Conservation (phyloP, 2,329 filamentous ascomycete species). For the Penicillium sp. region DNA sequence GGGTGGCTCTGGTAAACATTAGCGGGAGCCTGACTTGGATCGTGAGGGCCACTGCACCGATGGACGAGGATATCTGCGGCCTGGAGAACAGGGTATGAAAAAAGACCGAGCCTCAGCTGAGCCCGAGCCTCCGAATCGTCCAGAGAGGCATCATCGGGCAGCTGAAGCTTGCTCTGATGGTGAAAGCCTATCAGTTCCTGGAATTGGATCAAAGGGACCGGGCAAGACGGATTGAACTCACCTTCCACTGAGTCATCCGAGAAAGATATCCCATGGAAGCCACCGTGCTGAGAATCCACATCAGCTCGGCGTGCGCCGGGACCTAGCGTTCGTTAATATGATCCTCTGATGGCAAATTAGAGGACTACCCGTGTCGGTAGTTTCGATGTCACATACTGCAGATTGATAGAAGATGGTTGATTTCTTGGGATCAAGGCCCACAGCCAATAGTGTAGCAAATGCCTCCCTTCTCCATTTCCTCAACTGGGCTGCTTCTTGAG, state of each 20-base stretch:
- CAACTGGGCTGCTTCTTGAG: slow-evolving; percentile 63
- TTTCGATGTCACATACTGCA: slow-evolving; percentile 48
- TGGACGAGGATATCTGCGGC: slow-evolving; percentile 92
- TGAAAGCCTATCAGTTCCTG: slow-evolving; percentile 7
- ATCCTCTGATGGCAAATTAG: background rate
- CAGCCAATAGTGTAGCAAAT: slow-evolving; percentile 75
- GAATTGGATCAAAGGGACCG: no score
- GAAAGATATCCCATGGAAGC: slow-evolving; percentile 91
- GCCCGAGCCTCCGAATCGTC: slow-evolving; percentile 57
- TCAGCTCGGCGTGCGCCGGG: slow-evolving; percentile 78
- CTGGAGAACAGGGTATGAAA: slow-evolving; percentile 94
- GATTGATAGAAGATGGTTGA: slow-evolving; percentile 82
- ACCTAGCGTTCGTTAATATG: slow-evolving; percentile 50
- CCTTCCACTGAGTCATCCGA: slow-evolving; percentile 99
- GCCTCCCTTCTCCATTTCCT: slow-evolving; percentile 67
- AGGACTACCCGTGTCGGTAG: background rate
- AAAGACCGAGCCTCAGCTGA: slow-evolving; percentile 79
- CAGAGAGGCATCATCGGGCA: slow-evolving; percentile 59
- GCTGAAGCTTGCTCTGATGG: slow-evolving; percentile 67
- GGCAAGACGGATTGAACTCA: slow-evolving; percentile 33
- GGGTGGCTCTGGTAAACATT: slow-evolving; percentile 63
- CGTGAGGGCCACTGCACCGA: slow-evolving; percentile 46
- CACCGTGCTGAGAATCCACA: slow-evolving; percentile 94
- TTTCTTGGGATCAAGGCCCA: slow-evolving; percentile 76
- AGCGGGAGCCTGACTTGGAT: slow-evolving; percentile 3